Base-by-base conservation (phyloP, 2,329 filamentous ascomycete genomes). In the Grosmannia penicillata region DNA sequence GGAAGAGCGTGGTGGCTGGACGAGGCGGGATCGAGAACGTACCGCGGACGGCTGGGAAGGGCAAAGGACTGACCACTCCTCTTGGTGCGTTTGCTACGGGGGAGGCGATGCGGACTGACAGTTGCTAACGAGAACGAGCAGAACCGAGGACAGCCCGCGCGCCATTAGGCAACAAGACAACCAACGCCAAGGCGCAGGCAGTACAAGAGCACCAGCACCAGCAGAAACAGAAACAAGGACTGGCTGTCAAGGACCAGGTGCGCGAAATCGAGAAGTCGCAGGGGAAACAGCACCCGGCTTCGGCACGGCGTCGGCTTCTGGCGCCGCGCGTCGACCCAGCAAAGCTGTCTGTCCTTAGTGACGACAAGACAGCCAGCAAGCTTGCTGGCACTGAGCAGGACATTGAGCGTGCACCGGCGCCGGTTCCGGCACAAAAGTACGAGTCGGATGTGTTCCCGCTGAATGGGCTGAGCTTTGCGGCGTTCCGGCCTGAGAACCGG, bases 111-210 rank as follows among this genome's bases (percentile, higher is more conserved):
- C n/a, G n/a, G 2, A 8, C 2, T 10, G 6, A 10, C 1, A 33
- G 22, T 14, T 11, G 25, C 22, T 23, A 36, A 31, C 35, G 28
- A 35, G 42, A 31, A 45, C 34, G 10, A 10, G 5, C 40, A 78
- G 75, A 69, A 40, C 70, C 78, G 36, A 75, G 76, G 42, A 78
- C 66, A 3, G 47, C 40, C 43, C 77, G 89, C 51, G 86, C 87
- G 27, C 82, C 85, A 11, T 64, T 98, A 34, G 89, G 89, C 25
- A 80, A 84, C 67, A 98, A 98, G 60, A 96, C 89, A 2, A 96
- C 91, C 37, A 98, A 98, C 57, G 85, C 83, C 38, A 96, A 93
- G 42, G 53, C 54, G 4, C 49, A 64, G 72, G 26, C 34, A 14
- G 14, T 37, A 7, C 41, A 42, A 25, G 40, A 42, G 78, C 43